Percentiles rank a stretch among this genome's conserved stretches.
Conservation (phyloP, 106 monocot species). For the Triglochin maritima region DNA sequence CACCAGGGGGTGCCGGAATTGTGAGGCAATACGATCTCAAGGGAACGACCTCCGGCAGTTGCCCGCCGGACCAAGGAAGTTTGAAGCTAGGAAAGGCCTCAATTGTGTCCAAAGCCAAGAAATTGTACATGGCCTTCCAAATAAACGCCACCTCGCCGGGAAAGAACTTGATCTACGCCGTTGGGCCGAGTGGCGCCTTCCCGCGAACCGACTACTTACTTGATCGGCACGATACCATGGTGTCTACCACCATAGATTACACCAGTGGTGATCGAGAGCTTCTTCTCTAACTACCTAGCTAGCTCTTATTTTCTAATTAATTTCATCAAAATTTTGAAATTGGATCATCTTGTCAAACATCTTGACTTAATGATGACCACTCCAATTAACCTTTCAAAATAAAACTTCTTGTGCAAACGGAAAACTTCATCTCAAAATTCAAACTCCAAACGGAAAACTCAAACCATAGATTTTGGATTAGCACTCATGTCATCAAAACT, state of each 20-base stretch:
- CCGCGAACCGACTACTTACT: neutral
- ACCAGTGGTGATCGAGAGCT: constrained; percentile 7
- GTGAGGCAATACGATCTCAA: constrained; percentile 12
- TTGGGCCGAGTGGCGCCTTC: constrained; percentile 2
- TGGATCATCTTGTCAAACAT: neutral
- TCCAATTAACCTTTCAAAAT: too few relatives aligned
- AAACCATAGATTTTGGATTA: too few relatives aligned
- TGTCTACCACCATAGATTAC: constrained; percentile 13
- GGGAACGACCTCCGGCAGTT: constrained; percentile 1
- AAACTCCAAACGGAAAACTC: too few relatives aligned
- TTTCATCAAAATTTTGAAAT: neutral
- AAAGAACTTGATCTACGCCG: constrained; percentile 13
- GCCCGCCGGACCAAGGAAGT: constrained; percentile 13
- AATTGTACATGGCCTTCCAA: constrained; percentile 14
- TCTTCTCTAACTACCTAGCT: neutral
- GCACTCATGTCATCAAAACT: too few relatives aligned
- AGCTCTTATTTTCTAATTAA: neutral
- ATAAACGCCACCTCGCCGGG: constrained; percentile 2
- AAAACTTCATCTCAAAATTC: too few relatives aligned
- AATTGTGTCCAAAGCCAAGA: constrained; percentile 2
- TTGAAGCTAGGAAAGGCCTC: neutral
- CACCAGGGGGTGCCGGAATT: constrained; percentile 2
- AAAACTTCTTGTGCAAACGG: too few relatives aligned
- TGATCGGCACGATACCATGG: neutral
- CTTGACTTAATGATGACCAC: too few relatives aligned